Percentiles rank a stretch among this genome's conserved stretches.
Conservation (phyloP, 805 yeast genomes). For the Nakazawaea ishiwadae region DNA sequence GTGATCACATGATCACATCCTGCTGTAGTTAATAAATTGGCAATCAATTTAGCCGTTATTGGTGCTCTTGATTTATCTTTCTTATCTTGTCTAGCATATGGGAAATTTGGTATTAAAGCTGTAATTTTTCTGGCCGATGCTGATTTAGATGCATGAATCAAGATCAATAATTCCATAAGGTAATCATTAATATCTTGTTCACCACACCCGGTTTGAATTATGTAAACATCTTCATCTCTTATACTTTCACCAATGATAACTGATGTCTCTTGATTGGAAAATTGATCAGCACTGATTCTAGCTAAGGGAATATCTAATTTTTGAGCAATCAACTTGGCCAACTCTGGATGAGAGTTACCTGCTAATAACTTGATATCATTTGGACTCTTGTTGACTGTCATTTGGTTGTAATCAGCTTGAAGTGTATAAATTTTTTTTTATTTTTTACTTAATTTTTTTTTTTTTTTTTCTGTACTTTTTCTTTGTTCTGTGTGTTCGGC, state of each 20-base stretch:
- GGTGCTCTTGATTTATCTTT: constrained; percentile 96
- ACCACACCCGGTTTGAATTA: constrained; percentile 83
- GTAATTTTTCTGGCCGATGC: constrained; percentile 94
- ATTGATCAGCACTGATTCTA: constrained; percentile 76
- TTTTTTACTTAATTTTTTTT: not conserved
- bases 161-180: constrained; percentile 80
- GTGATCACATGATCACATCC: constrained; percentile 96
- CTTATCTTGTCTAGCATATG: constrained; percentile 96
- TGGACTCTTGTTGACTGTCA: constrained; percentile 28
- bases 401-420: constrained; percentile 6
- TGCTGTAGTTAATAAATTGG: constrained; percentile 85
- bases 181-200: constrained; percentile 71
- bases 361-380: constrained; percentile 48
- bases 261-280: constrained; percentile 84
- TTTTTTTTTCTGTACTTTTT: not conserved
- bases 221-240: constrained; percentile 86
- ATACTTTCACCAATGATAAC: constrained; percentile 85
- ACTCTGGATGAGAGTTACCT: constrained; percentile 79
- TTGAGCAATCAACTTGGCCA: constrained; percentile 67
- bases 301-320: constrained; percentile 65
- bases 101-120: constrained; percentile 92
- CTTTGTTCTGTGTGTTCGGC: too few species aligned
- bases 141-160: constrained; percentile 92
- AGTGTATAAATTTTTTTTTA: not conserved
- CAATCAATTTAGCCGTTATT: constrained; percentile 90